phyloP scores from a whole-genome alignment of 805 yeast genomes.

The Kodamaea hsintzibuensis region DNA sequence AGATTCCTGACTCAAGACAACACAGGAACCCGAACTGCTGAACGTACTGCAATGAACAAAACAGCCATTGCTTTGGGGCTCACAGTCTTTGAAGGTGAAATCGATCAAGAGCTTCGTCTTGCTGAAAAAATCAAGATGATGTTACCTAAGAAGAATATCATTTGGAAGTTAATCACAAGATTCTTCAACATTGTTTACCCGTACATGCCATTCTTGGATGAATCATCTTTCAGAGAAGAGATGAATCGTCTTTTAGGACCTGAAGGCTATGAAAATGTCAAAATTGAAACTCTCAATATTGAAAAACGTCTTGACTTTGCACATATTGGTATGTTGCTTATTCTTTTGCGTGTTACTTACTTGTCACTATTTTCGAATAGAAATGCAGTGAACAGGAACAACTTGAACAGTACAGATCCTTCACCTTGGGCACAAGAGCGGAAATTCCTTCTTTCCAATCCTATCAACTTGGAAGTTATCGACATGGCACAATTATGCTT shows the following conservation, averaged over 20 bases:
- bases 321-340: conserved; percentile 31
- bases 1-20: background rate
- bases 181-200: conserved; percentile 21
- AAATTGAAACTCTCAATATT: conserved; percentile 11
- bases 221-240: conserved; percentile 16
- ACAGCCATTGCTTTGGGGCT: conserved; percentile 34
- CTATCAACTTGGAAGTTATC: conserved; percentile 19
- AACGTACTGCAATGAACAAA: conserved; percentile 23
- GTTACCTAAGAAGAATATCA: background rate
- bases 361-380: conserved; percentile 39
- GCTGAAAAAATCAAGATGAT: conserved; percentile 41
- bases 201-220: conserved; percentile 23
- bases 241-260: conserved; percentile 20
- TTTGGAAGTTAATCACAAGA: conserved; percentile 12
- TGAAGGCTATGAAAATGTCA: conserved; percentile 8
- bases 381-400: conserved; percentile 26
- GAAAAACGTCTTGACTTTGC: conserved; percentile 35
- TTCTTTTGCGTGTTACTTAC: conserved; percentile 35
- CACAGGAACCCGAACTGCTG: background rate
- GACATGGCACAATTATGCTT: conserved; percentile 35
- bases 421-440: background rate
- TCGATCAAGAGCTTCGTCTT: conserved; percentile 34
- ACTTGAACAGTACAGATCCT: conserved; percentile 15
- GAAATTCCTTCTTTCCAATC: conserved; percentile 20
- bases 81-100: conserved; percentile 32